Conservation (phyloP, 1,284 basidiomycete species). For the Sutorius eximius region DNA sequence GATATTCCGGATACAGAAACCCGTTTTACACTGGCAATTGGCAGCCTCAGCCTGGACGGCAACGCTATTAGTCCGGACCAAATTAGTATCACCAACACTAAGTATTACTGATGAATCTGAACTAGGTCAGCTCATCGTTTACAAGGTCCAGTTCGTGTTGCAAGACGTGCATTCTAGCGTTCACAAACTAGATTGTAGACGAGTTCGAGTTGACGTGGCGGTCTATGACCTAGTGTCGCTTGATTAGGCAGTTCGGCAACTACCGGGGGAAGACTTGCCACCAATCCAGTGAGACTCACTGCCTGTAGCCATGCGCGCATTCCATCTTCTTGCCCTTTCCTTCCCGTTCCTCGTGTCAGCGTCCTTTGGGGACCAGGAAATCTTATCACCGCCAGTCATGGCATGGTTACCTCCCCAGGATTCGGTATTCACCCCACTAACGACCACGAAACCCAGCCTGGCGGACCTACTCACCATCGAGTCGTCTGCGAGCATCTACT, state of each 20-base stretch:
- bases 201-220: no score
- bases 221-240: neutral
- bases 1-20: no score
- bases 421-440: slow-evolving; percentile 22
- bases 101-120: no score
- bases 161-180: no score
- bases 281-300: neutral
- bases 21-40: no score
- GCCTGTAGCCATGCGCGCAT: slow-evolving; percentile 28
- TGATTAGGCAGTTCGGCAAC: slow-evolving; percentile 1
- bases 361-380: slow-evolving; percentile 33
- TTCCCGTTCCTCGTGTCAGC: slow-evolving; percentile 36
- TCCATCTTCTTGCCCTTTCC: slow-evolving; percentile 31
- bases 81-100: no score
- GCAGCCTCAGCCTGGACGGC: no score
- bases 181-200: no score
- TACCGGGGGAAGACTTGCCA: neutral
- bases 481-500: slow-evolving; percentile 71
- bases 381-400: slow-evolving; percentile 25
- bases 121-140: no score
- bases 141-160: no score
- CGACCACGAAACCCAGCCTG: slow-evolving; percentile 45
- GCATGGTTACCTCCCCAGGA: neutral
- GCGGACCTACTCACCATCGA: slow-evolving; percentile 76
- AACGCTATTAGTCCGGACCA: no score